These are phyloP conservation scores for Sphagnurus paluster DNA, from an alignment of 1,284 basidiomycete species.

Conservation along the genomic window DNA sequence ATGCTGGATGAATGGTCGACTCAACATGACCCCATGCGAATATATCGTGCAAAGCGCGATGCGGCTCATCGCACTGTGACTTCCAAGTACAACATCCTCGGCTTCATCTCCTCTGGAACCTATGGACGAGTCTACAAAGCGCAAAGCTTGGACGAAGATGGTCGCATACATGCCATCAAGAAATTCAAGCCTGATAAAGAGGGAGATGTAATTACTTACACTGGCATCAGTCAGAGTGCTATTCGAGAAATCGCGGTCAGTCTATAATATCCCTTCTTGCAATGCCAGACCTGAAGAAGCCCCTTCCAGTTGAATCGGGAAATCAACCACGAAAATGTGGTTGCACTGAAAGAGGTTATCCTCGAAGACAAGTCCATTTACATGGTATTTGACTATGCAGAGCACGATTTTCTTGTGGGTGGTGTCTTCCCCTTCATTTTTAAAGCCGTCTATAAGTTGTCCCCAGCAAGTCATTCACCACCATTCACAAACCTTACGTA, in stretches of 20 bases:
- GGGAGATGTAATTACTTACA: conserved; percentile 90
- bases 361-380: conserved; percentile 97
- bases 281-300: not conserved
- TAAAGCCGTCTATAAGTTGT: conserved; percentile 5
- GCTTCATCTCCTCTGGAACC: conserved; percentile 97
- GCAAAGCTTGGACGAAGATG: conserved; percentile 71
- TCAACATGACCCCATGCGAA: conserved; percentile 75
- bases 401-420: conserved; percentile 94
- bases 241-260: conserved; percentile 93
- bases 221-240: conserved; percentile 97
- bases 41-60: conserved; percentile 83
- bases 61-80: conserved; percentile 64
- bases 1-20: conserved; percentile 40
- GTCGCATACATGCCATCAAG: conserved; percentile 90
- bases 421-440: not conserved
- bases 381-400: conserved; percentile 99
- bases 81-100: conserved; percentile 88
- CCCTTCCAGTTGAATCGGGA: conserved; percentile 83
- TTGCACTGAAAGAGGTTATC: conserved; percentile 91
- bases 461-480: conserved; percentile 96
- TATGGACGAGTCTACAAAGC: conserved; percentile 99
- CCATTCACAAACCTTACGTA: conserved; percentile 87
- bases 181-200: conserved; percentile 99
- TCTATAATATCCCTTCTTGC: conserved; percentile 12
- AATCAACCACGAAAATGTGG: conserved; percentile 91